These are phyloP conservation scores for Teunomyces funiuensis DNA, from an alignment of 805 yeast genomes.

Conservation along the genomic window DNA sequence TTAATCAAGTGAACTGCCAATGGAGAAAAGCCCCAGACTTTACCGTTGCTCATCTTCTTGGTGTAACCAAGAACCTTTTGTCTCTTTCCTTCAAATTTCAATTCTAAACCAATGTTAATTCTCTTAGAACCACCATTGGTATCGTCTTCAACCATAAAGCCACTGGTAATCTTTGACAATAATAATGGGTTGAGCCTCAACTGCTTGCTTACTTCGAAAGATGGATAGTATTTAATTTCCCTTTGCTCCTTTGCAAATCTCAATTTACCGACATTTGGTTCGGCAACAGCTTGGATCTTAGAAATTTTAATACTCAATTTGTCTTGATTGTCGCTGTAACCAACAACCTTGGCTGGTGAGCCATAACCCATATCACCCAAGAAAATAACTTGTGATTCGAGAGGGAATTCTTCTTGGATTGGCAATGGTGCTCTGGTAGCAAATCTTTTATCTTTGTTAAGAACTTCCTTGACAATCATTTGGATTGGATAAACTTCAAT, in stretches of 20 bases:
- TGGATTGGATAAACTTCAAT: slow-evolving; percentile 72
- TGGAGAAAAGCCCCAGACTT: slow-evolving; percentile 77
- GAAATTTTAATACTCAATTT: slow-evolving; percentile 52
- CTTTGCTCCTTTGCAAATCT: slow-evolving; percentile 58
- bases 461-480: slow-evolving; percentile 71
- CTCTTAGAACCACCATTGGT: slow-evolving; percentile 29
- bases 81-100: slow-evolving; percentile 78
- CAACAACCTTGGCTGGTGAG: slow-evolving; percentile 65
- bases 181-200: slow-evolving; percentile 61
- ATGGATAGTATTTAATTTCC: slow-evolving; percentile 60
- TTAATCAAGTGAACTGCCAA: slow-evolving; percentile 66
- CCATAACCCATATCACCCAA: slow-evolving; percentile 90
- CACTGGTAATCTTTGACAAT: slow-evolving; percentile 76
- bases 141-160: slow-evolving; percentile 57
- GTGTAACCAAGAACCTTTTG: slow-evolving; percentile 89
- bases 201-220: slow-evolving; percentile 60
- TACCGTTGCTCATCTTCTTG: slow-evolving; percentile 53
- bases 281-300: slow-evolving; percentile 41
- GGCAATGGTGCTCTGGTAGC: slow-evolving; percentile 73
- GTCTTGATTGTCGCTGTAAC: slow-evolving; percentile 45
- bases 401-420: slow-evolving; percentile 78
- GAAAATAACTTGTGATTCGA: slow-evolving; percentile 67
- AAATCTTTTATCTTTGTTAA: slow-evolving; percentile 72
- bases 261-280: slow-evolving; percentile 64
- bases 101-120: slow-evolving; percentile 74